Evolutionary conservation across 768 basidiomycete species (phyloP).

Genomic region (Boletus barrowsii): DNA sequence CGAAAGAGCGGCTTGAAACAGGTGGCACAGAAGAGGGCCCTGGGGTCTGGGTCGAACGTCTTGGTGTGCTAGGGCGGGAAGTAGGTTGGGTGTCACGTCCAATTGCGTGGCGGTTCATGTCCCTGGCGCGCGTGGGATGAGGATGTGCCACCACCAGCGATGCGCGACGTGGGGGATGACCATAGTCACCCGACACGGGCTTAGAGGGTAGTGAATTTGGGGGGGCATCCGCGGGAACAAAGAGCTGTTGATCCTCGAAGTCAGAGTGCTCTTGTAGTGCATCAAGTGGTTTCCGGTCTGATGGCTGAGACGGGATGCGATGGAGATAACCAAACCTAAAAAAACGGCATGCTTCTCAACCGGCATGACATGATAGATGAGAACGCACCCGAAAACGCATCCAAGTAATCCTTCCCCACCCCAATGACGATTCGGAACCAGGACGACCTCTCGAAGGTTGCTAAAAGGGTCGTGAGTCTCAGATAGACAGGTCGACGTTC

Average conservation of each 20-base stretch:
- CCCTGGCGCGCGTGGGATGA: slow-evolving; percentile 24
- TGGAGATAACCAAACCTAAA: slow-evolving; percentile 86
- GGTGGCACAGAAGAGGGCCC: slow-evolving; percentile 32
- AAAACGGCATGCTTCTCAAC: slow-evolving; percentile 3
- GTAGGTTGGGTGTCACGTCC: slow-evolving; percentile 18
- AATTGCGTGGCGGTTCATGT: slow-evolving; percentile 12
- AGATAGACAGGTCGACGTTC: not conserved
- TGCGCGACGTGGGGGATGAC: slow-evolving; percentile 7
- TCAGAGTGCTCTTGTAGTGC: slow-evolving; percentile 52
- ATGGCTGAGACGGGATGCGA: slow-evolving; percentile 80
- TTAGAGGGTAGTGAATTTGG: not conserved
- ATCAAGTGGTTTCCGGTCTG: slow-evolving; percentile 54
- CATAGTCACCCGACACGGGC: slow-evolving; percentile 5
- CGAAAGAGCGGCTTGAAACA: slow-evolving; percentile 32
- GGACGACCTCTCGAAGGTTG: slow-evolving; percentile 86
- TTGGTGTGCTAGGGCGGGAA: slow-evolving; percentile 28
- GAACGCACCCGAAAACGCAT: slow-evolving; percentile 87
- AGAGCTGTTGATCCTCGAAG: slow-evolving; percentile 62
- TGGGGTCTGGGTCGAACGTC: slow-evolving; percentile 25
- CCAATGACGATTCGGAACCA: slow-evolving; percentile 97
- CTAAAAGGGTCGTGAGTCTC: slow-evolving; percentile 39
- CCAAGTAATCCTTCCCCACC: slow-evolving; percentile 94
- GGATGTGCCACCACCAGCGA: slow-evolving; percentile 27
- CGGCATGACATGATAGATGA: not conserved
- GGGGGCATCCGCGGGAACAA: slow-evolving; percentile 66